Conservation (phyloP, 169 alveolate genomes). For the Plasmodium coatneyi region DNA sequence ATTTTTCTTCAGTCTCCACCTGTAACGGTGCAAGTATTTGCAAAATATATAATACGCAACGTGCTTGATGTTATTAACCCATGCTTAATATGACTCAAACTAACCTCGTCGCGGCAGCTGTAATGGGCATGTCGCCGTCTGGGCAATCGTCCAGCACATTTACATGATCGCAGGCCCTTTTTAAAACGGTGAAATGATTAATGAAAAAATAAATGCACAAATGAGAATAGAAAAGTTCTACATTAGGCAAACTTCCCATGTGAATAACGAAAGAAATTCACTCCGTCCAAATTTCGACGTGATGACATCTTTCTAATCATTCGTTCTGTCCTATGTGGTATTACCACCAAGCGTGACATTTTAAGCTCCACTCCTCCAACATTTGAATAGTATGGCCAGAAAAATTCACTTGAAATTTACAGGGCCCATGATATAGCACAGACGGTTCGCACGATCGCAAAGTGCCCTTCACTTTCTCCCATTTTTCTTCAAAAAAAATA, state of each 20-base stretch:
- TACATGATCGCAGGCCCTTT: conserved; percentile 57
- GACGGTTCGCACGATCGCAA: conserved; percentile 67
- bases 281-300: background rate
- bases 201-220: conserved; percentile 7
- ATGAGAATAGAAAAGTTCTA: background rate
- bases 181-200: background rate
- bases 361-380: conserved; percentile 73
- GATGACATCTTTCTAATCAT: background rate
- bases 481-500: conserved; percentile 32
- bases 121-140: conserved; percentile 53
- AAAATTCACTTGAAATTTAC: conserved; percentile 43
- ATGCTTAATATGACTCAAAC: background rate
- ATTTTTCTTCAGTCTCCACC: conserved; percentile 57
- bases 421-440: conserved; percentile 49
- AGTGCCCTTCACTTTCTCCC: conserved; percentile 44
- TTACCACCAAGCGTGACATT: conserved; percentile 77
- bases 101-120: conserved; percentile 70
- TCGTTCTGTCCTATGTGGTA: background rate
- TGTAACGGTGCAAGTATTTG: background rate
- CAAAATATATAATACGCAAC: background rate
- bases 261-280: background rate
- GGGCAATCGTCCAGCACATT: conserved; percentile 46
- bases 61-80: background rate
- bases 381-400: conserved; percentile 47
- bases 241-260: background rate